Conservation (phyloP, 345 rosid genomes). For the Syzygium aromaticum region DNA sequence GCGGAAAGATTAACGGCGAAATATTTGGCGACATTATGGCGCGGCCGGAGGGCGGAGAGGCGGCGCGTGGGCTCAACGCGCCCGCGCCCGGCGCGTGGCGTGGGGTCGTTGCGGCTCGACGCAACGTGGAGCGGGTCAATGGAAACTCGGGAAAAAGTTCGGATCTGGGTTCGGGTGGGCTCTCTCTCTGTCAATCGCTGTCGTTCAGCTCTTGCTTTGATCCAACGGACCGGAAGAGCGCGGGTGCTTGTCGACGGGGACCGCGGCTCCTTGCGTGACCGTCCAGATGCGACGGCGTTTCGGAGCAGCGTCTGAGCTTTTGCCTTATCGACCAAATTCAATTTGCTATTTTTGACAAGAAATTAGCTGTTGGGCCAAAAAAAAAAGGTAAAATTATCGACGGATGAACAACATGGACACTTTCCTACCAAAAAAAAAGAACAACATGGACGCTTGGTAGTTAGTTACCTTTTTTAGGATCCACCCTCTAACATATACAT, state of each 20-base stretch:
- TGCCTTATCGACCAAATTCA: too few species aligned
- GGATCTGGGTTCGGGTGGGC: neutral
- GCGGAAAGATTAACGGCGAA: too few species aligned
- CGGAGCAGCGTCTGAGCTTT: accelerated
- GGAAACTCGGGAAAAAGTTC: neutral
- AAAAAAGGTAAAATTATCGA: neutral
- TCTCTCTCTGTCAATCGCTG: neutral
- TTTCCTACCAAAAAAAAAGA: too few species aligned
- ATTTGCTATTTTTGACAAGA: too few species aligned
- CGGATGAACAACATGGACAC: accelerated
- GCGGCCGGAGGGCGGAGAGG: too few species aligned
- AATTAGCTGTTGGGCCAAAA: too few species aligned
- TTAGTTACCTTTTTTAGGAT: neutral
- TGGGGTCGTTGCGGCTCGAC: neutral
- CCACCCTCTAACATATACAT: too few species aligned
- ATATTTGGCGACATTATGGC: too few species aligned
- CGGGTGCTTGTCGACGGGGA: neutral
- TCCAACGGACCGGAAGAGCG: neutral
- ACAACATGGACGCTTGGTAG: neutral
- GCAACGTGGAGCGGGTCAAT: neutral
- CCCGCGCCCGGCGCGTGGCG: too few species aligned
- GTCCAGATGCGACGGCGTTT: neutral
- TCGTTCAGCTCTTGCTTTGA: neutral
- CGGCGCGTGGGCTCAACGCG: neutral
- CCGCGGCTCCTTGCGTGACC: neutral